A percentile compares a stretch with the other conserved stretches of the same genome.
Evolutionary conservation across 169 alveolate species (phyloP).

Genomic region (Plasmodium fragile): DNA sequence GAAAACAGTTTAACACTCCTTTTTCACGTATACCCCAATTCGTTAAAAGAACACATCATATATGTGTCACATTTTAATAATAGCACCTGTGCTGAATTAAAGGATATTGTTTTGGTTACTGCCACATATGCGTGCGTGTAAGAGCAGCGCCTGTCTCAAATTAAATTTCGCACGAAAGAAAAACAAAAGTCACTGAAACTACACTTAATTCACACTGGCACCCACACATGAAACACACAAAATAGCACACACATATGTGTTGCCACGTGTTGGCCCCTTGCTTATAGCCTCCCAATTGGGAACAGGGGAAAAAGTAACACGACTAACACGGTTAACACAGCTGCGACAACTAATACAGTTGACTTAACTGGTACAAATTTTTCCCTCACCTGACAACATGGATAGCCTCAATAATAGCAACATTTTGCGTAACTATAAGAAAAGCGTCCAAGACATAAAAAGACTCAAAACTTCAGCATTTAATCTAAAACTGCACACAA

Average conservation of each 20-base stretch:
- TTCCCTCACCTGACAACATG: background rate
- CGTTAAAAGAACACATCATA: background rate
- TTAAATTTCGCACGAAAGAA: background rate
- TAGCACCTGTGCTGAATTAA: background rate
- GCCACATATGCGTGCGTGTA: background rate
- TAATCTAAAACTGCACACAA: conserved; percentile 10
- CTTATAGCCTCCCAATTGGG: background rate
- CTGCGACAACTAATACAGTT: background rate
- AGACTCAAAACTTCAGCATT: background rate
- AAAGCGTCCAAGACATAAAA: conserved; percentile 12
- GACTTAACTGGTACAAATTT: background rate
- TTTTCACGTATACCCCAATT: background rate
- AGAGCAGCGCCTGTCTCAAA: background rate
- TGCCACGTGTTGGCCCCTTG: background rate
- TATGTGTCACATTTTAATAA: background rate
- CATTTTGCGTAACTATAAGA: conserved; percentile 19
- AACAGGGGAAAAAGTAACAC: background rate
- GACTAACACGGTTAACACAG: background rate
- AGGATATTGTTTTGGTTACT: background rate
- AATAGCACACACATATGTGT: background rate
- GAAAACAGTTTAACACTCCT: conserved; percentile 4
- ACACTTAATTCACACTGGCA: background rate
- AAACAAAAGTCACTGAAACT: background rate
- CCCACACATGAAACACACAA: background rate
- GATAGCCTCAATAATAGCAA: background rate